Base-by-base conservation (phyloP, 768 basidiomycete species). In the Melanogaster broomeanus region DNA sequence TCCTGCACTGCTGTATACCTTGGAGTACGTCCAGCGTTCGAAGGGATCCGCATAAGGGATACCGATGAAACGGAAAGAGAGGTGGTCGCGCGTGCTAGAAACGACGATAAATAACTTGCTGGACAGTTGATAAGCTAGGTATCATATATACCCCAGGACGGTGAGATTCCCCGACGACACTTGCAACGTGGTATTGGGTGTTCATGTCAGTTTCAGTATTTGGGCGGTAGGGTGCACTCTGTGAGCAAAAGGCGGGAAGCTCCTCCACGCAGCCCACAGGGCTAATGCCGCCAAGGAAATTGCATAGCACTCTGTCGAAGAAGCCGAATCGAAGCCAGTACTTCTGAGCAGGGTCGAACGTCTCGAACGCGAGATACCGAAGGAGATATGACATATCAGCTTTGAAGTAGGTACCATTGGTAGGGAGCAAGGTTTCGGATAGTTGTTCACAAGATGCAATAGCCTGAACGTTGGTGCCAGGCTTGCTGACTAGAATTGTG, bases 1-100 rank as follows among this genome's bases (percentile, higher is more conserved):
- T 6, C 67, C 69, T 6, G 64, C 63, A 52, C 21, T 61, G 52
- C 42, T 65, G 56, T 63, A 71, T 4, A 66, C 45, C 2, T 58
- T 64, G 3, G 80, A 77, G 61, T 81, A 76, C 13, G 70, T 65
- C 59, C 76, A 80, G 3, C 78, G 70, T 39, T 71, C 48, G 16
- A 55, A 48, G 5, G 73, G 72, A 49, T 77, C 64, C 5, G 78
- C 77, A 52, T 75, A 81, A 0, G 75, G 79, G 37, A 82, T 76
- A 12, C 80, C 79, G 12, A 78, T 61, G 69, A 82, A 81, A 16
- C 75, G 70, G 68, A 82, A 80, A 2, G 76, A 76, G 0, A 74
- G 61, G 31, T 74, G 72, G 56, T 80, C 78, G 18, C 78, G 12
- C 31, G 33, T 3, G 11, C 31, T n/a, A 8, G 77, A 39, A 69